phyloP scores from a whole-genome alignment of 345 rosid genomes.

The Nasturtium officinale region DNA sequence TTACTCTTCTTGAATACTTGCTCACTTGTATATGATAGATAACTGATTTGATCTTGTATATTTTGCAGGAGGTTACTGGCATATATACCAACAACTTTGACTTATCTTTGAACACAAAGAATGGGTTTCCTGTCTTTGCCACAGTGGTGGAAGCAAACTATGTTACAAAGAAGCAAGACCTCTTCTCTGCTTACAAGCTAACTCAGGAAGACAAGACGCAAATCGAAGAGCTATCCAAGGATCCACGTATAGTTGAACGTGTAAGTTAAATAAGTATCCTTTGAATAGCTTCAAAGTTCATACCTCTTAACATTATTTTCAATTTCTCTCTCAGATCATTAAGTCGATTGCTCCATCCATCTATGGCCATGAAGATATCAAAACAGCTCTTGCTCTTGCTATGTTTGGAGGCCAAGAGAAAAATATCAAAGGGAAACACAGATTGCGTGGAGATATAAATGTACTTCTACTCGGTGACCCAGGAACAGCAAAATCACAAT shows the following conservation, averaged over 20 bases:
- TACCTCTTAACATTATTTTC: slow-evolving; percentile 3
- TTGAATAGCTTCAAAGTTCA: not conserved
- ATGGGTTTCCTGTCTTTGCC: slow-evolving; percentile 96
- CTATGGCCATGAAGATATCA: slow-evolving; percentile 97
- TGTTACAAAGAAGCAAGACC: slow-evolving; percentile 92
- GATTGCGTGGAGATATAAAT: slow-evolving; percentile 92
- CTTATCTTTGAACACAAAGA: slow-evolving; percentile 91
- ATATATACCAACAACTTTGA: slow-evolving; percentile 93
- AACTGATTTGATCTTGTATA: not conserved
- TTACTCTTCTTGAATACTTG: slow-evolving; percentile 2
- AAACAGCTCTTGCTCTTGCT: slow-evolving; percentile 91
- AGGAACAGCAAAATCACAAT: slow-evolving; percentile 97
- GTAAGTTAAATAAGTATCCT: slow-evolving; percentile 45
- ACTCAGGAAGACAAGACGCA: slow-evolving; percentile 95
- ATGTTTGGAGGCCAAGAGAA: slow-evolving; percentile 99
- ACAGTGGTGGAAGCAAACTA: slow-evolving; percentile 96
- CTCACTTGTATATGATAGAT: not conserved
- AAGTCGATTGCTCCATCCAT: slow-evolving; percentile 98
- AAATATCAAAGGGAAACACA: slow-evolving; percentile 87
- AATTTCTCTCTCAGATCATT: slow-evolving; percentile 59
- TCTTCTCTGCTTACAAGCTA: slow-evolving; percentile 93
- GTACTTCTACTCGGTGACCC: slow-evolving; percentile 95
- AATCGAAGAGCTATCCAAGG: slow-evolving; percentile 85
- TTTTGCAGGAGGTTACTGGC: slow-evolving; percentile 89
- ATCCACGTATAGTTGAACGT: slow-evolving; percentile 89